Evolutionary conservation across 257 asterid genomes (phyloP).

Genomic region (Mentha longifolia): DNA sequence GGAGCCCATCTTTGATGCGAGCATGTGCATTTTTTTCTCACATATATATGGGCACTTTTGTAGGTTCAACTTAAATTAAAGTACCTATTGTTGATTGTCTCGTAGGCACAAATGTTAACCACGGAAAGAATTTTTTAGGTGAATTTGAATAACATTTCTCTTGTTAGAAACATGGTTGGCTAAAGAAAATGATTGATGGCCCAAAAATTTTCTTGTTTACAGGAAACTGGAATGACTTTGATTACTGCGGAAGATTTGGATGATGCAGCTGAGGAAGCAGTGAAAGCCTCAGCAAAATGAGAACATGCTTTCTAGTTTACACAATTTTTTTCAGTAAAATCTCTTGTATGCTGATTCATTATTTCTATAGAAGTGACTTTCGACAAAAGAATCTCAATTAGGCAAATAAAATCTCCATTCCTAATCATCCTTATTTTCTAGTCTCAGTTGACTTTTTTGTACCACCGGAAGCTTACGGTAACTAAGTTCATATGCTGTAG

Average conservation of each 20-base stretch:
- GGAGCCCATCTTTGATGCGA: too few species aligned
- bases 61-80: constrained; percentile 89
- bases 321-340: too few species aligned
- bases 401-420: too few species aligned
- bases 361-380: too few species aligned
- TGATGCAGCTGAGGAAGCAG: constrained; percentile 95
- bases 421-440: too few species aligned
- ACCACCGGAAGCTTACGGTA: too few species aligned
- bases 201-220: constrained; percentile 27
- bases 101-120: constrained; percentile 98
- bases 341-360: too few species aligned
- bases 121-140: constrained; percentile 96
- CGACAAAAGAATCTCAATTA: too few species aligned
- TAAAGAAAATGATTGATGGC: not conserved
- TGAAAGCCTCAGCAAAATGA: constrained; percentile 53
- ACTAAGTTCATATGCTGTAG: too few species aligned
- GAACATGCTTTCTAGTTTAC: not conserved
- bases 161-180: not conserved
- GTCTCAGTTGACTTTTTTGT: too few species aligned
- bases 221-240: constrained; percentile 91
- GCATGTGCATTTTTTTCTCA: too few species aligned
- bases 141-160: constrained; percentile 10
- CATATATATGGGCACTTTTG: constrained; percentile 2
- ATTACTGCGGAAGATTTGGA: constrained; percentile 96
- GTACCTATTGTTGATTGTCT: constrained; percentile 95